Conservation (phyloP, 2,329 filamentous ascomycete genomes). For the Cladosporium sp. region DNA sequence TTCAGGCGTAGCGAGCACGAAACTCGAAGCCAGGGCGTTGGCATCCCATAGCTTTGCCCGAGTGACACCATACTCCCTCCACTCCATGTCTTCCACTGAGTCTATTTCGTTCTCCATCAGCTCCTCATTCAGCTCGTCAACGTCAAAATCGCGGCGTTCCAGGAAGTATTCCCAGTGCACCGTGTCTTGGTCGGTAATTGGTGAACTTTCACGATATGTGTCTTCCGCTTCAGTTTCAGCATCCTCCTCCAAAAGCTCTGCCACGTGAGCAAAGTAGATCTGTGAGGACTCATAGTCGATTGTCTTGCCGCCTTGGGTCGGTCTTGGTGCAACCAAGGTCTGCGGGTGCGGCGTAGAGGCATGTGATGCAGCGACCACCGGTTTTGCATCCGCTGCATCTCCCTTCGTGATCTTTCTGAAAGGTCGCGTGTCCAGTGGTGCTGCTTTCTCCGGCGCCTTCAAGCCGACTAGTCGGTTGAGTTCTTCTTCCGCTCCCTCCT, state of each 20-base stretch:
- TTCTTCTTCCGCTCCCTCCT: background rate
- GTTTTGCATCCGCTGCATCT: background rate
- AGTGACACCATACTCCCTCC: background rate
- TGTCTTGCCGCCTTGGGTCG: conserved; percentile 2
- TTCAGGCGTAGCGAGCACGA: background rate
- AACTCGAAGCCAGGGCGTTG: background rate
- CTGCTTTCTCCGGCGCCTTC: background rate
- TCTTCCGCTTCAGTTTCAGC: background rate
- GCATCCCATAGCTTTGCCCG: background rate
- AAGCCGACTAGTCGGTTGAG: background rate
- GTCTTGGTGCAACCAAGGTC: background rate
- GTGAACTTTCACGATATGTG: background rate
- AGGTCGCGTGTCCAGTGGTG: background rate
- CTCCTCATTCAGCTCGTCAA: background rate
- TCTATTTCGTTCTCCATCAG: background rate
- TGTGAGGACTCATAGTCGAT: background rate
- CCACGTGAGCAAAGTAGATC: background rate
- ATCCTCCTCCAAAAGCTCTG: background rate
- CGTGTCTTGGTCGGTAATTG: background rate
- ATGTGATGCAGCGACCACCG: background rate
- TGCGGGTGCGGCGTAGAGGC: background rate
- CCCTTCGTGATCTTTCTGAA: background rate
- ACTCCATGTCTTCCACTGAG: background rate
- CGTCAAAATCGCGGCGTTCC: background rate
- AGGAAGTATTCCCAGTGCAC: conserved; percentile 3